phyloP scores from a whole-genome alignment of 2,329 filamentous ascomycete species.

The Clathrospora elynae region DNA sequence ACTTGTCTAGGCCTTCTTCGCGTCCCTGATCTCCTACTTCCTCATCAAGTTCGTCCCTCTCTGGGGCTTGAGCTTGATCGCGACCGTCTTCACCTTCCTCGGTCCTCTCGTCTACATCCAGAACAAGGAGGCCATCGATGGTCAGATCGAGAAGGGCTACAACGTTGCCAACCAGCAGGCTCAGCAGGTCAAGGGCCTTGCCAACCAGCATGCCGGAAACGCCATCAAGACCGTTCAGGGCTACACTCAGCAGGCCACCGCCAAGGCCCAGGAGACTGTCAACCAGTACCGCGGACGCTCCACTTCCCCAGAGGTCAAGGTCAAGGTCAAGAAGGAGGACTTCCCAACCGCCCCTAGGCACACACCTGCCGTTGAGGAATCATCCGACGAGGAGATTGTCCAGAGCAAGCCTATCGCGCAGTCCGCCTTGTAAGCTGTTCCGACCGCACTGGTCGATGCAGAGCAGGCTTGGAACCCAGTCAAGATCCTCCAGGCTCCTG shows the following conservation, averaged over 20 bases:
- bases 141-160: constrained; percentile 61
- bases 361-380: constrained; percentile 17
- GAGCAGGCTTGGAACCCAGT: not conserved
- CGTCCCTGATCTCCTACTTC: constrained; percentile 65
- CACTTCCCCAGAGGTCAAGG: constrained; percentile 41
- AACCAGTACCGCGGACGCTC: constrained; percentile 48
- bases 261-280: constrained; percentile 62
- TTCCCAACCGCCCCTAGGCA: constrained; percentile 24
- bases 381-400: constrained; percentile 13
- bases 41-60: constrained; percentile 69
- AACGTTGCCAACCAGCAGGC: constrained; percentile 63
- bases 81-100: constrained; percentile 62
- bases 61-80: constrained; percentile 66
- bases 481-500: not conserved
- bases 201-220: constrained; percentile 63
- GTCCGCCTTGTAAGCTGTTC: constrained; percentile 32
- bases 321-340: constrained; percentile 35
- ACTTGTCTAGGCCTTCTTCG: constrained; percentile 60
- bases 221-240: constrained; percentile 63
- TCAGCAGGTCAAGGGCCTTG: constrained; percentile 63
- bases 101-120: constrained; percentile 66
- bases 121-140: constrained; percentile 68
- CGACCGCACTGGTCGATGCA: not conserved
- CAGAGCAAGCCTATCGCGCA: constrained; percentile 27
- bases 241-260: constrained; percentile 64